phyloP scores from a whole-genome alignment of 495 filamentous ascomycete species.

The Thermothielavioides terrestris region DNA sequence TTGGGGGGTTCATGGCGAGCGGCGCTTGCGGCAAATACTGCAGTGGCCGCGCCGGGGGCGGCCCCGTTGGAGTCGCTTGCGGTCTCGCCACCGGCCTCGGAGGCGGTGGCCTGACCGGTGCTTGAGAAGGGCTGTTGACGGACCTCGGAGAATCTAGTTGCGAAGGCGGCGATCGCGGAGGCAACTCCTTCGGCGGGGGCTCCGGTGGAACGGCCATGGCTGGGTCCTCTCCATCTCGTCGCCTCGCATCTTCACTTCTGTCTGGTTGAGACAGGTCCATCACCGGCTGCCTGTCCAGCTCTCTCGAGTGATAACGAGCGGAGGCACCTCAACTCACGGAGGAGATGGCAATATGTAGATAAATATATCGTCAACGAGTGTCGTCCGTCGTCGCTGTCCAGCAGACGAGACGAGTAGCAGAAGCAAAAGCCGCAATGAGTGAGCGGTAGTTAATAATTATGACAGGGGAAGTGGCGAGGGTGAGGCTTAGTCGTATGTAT shows the following conservation, averaged over 20 bases:
- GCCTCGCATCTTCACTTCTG: not conserved
- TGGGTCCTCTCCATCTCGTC: not conserved
- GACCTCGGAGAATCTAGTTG: constrained; percentile 1
- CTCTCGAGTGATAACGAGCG: constrained; percentile 9
- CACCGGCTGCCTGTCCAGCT: constrained; percentile 18
- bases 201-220: constrained; percentile 17
- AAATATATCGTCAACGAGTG: constrained; percentile 8
- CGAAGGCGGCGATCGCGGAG: constrained; percentile 5
- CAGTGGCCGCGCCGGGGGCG: constrained; percentile 15
- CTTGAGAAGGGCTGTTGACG: constrained; percentile 9
- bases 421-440: not conserved
- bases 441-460: not conserved
- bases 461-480: not conserved
- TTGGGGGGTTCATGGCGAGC: constrained; percentile 21
- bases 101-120: constrained; percentile 25
- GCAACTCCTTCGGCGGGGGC: constrained; percentile 17
- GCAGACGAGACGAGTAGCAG: constrained; percentile 18
- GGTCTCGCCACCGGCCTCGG: constrained; percentile 17
- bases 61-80: constrained; percentile 6
- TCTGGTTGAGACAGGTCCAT: constrained; percentile 2
- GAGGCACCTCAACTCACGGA: constrained; percentile 11
- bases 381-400: constrained; percentile 26
- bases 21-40: constrained; percentile 17
- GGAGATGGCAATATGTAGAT: constrained; percentile 3
- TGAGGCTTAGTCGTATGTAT: too few species aligned